Evolutionary conservation across 768 basidiomycete genomes (phyloP), one percentile per base, ranked within the genome.

Genomic region (Terana coerulea): DNA sequence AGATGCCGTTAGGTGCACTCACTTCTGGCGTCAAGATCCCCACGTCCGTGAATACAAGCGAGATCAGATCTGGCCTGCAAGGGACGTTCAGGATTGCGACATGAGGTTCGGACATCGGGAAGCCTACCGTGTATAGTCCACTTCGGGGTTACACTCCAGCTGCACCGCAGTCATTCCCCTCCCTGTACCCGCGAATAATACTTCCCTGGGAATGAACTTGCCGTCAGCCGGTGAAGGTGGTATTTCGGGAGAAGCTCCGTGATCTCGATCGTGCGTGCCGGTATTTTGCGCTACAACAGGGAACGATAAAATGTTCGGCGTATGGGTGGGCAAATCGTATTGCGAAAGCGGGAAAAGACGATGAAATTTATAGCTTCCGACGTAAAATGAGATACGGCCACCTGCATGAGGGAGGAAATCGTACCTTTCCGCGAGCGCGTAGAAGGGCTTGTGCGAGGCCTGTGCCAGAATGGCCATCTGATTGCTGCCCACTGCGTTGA

Each of bases 381-480:
- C 33, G 26, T 5, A 17, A 15, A 15, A 40, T 54, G 46, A 57
- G 47, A 14, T 17, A 43, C 37, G 29, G 39, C 46, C 21, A 42
- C 43, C 35, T 42, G 31, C 14, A 48, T 52, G 43, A 55, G 39
- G 35, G 29, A 43, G 21, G 51, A 34, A 42, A 39, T 61, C 65
- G 42, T 54, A 87, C 88, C 91, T 93, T 72, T 95, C 93, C 25
- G 93, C 92, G 30, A 94, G 77, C 45, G 91, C 95, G 70, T 98
- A 98, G 67, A 98, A 94, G 3, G 97, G 95, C 67, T 95, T 97
- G 63, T 91, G 90, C 51, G 88, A 81, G 33, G 91, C 88, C 67
- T 92, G 91, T 47, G 97, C 95, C 50, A 98, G 91, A 63, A 97
- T 88, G 3, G 97, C 95, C 60, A 98, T 93, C 70, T 97, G 93